A percentile compares a stretch with the other conserved stretches of the same genome.
Conservation (phyloP, 345 rosid species). For the Brassica incana region DNA sequence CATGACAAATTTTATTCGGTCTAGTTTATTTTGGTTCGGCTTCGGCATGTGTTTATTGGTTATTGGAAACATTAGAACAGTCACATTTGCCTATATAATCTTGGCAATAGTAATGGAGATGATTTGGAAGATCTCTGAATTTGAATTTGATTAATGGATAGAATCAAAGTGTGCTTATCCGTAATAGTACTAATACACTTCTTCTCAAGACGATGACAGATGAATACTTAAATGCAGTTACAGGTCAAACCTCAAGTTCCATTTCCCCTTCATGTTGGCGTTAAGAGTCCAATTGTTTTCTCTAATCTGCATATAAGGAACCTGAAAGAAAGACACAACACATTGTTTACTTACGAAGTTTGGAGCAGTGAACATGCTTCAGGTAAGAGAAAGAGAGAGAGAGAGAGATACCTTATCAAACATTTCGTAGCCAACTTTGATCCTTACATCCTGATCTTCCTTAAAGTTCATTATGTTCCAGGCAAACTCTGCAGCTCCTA, state of each 20-base stretch:
- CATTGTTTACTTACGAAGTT: neutral
- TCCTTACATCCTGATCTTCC: constrained; percentile 72
- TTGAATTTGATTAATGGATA: constrained; percentile 3
- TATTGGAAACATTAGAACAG: neutral
- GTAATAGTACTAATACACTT: constrained; percentile 19
- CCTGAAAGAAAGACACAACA: constrained; percentile 46
- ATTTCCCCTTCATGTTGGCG: constrained; percentile 75
- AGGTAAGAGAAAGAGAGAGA: neutral
- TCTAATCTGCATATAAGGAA: constrained; percentile 80
- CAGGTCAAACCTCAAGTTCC: constrained; percentile 78
- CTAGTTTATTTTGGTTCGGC: neutral
- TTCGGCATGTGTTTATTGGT: neutral
- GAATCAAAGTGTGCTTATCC: constrained; percentile 7
- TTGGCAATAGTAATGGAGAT: neutral
- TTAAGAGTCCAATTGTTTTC: constrained; percentile 92
- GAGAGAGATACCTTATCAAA: constrained; percentile 61
- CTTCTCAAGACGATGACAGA: constrained; percentile 25
- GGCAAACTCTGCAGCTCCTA: constrained; percentile 79
- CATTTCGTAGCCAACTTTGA: constrained; percentile 82
- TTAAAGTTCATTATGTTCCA: constrained; percentile 73
- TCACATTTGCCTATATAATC: constrained; percentile 1
- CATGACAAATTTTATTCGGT: neutral
- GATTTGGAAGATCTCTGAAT: constrained; percentile 28
- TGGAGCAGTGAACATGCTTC: neutral
- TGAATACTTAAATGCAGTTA: constrained; percentile 4